Conservation (phyloP, 495 filamentous ascomycete species). For the Lasiosphaeria ovina region DNA sequence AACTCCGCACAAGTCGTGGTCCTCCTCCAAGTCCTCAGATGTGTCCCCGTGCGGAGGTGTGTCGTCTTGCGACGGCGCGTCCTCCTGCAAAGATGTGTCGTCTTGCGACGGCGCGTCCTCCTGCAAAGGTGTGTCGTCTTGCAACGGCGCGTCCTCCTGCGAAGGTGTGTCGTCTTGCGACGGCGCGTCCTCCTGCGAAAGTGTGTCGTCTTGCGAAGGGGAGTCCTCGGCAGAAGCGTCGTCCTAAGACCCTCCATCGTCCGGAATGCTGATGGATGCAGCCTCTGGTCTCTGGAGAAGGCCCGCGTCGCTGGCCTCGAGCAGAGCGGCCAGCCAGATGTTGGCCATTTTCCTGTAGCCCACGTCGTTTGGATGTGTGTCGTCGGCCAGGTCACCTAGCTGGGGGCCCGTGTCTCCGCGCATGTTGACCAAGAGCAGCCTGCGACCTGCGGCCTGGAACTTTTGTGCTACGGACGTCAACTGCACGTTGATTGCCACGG, state of each 20-base stretch:
- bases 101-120: not conserved
- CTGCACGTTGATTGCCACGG: constrained; percentile 41
- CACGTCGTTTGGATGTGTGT: constrained; percentile 48
- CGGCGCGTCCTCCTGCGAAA: not conserved
- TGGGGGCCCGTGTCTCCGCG: constrained; percentile 20
- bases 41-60: too few relatives aligned
- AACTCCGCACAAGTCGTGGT: too few relatives aligned
- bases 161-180: not conserved
- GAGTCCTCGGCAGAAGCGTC: not conserved
- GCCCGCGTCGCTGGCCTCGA: constrained; percentile 27
- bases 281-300: constrained; percentile 23
- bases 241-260: constrained; percentile 18
- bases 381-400: constrained; percentile 42
- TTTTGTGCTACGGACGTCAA: constrained; percentile 31
- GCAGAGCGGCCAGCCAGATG: constrained; percentile 48
- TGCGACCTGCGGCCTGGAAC: constrained; percentile 29
- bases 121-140: not conserved
- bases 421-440: constrained; percentile 52
- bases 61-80: not conserved
- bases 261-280: constrained; percentile 18
- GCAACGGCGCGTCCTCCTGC: not conserved
- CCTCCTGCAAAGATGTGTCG: not conserved
- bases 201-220: not conserved
- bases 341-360: constrained; percentile 56
- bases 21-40: too few relatives aligned